A percentile compares a stretch with the other conserved stretches of the same genome.
Conservation (phyloP, 768 basidiomycete species). For the Amanita polypyramis region DNA sequence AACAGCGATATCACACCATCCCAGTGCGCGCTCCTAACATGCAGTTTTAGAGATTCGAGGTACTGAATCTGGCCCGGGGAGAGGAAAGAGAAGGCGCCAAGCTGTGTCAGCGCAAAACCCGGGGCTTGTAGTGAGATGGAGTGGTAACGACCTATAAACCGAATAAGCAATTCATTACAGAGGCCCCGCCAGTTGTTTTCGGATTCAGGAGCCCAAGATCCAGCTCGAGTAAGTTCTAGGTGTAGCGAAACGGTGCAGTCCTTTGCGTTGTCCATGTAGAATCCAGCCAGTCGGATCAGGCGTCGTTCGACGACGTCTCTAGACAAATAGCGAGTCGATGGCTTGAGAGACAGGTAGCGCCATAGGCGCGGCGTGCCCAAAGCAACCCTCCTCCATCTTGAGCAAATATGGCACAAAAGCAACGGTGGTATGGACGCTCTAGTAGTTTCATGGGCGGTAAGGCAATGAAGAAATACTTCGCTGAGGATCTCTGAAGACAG, state of each 20-base stretch:
- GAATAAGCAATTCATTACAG: background rate
- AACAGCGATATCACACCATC: background rate
- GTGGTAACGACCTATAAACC: background rate
- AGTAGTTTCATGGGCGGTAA: background rate
- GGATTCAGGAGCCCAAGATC: slow-evolving; percentile 2
- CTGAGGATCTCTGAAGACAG: slow-evolving; percentile 1
- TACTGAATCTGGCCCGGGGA: background rate
- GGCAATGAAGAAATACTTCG: background rate
- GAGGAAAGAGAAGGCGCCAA: background rate
- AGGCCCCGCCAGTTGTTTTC: slow-evolving; percentile 1
- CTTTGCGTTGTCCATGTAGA: slow-evolving; percentile 2
- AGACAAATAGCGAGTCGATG: slow-evolving; percentile 1
- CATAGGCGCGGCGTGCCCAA: background rate
- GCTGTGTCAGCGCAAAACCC: background rate
- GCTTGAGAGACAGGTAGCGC: background rate
- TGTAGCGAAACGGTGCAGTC: background rate
- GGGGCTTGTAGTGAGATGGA: background rate
- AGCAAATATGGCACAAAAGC: slow-evolving; percentile 2
- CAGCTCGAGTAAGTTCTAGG: background rate
- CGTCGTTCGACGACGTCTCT: slow-evolving; percentile 1
- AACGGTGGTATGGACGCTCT: background rate
- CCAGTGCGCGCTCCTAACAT: background rate
- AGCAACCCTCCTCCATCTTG: background rate
- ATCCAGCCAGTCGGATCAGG: background rate
- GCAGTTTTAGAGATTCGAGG: background rate